Evolutionary conservation across 495 filamentous ascomycete genomes (phyloP).

Genomic region (Penicillium dipodomyicola): DNA sequence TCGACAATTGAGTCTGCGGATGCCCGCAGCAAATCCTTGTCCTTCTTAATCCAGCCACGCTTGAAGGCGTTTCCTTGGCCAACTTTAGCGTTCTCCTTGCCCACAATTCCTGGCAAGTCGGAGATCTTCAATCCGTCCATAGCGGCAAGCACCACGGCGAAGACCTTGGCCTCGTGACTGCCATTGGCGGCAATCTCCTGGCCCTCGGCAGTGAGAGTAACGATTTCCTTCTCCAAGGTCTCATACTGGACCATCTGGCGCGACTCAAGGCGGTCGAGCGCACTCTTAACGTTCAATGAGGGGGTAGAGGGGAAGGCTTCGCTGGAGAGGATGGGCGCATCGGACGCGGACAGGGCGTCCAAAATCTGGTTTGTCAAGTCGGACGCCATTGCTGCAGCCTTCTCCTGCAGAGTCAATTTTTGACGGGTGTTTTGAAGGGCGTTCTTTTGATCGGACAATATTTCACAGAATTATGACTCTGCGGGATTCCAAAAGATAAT

Average conservation of each 20-base stretch:
- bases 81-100: conserved; percentile 79
- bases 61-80: conserved; percentile 97
- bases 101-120: conserved; percentile 74
- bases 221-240: conserved; percentile 72
- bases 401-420: conserved; percentile 26
- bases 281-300: conserved; percentile 75
- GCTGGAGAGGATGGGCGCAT: conserved; percentile 65
- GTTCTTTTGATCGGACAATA: conserved; percentile 18
- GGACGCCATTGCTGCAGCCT: conserved; percentile 50
- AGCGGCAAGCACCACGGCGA: conserved; percentile 74
- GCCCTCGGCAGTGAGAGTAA: conserved; percentile 75
- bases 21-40: conserved; percentile 61
- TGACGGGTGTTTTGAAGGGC: conserved; percentile 19
- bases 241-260: conserved; percentile 86
- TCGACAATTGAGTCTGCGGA: conserved; percentile 70
- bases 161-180: conserved; percentile 93
- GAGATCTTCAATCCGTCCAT: conserved; percentile 76
- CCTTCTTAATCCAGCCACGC: conserved; percentile 93
- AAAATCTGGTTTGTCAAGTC: conserved; percentile 67
- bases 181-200: conserved; percentile 76
- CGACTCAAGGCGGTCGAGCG: conserved; percentile 78
- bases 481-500: conserved; percentile 16
- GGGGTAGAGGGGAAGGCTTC: conserved; percentile 74
- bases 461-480: conserved; percentile 33
- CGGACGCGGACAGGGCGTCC: conserved; percentile 59